These are phyloP conservation scores for Diaporthe citri DNA, from an alignment of 2,329 filamentous ascomycete genomes.

Conservation along the genomic window DNA sequence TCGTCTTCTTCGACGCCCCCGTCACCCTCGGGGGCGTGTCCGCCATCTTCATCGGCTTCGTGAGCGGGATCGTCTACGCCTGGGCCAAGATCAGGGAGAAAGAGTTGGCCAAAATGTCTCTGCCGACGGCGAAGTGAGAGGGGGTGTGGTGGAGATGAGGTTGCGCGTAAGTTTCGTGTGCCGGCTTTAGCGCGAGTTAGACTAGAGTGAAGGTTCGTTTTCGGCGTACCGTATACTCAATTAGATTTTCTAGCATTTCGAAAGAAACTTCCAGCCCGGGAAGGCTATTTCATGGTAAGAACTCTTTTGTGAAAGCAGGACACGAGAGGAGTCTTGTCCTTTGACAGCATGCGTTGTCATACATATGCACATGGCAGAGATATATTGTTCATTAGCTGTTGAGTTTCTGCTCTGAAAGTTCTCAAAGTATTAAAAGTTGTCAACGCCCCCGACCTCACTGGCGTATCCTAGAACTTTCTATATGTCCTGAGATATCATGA, in stretches of 20 bases:
- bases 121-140: slow-evolving; percentile 72
- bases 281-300: not conserved
- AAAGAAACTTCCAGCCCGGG: not conserved
- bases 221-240: not conserved
- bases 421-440: not conserved
- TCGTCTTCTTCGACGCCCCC: slow-evolving; percentile 94
- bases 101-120: slow-evolving; percentile 71
- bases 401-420: not conserved
- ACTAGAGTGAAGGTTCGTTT: not conserved
- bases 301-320: no score
- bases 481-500: no score
- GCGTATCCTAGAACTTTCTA: no score
- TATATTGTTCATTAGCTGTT: not conserved
- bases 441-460: no score
- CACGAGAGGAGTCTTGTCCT: not conserved
- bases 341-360: not conserved
- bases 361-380: not conserved
- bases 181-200: not conserved
- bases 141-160: slow-evolving; percentile 41
- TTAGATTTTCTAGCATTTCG: not conserved
- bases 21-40: slow-evolving; percentile 92
- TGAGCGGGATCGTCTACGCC: slow-evolving; percentile 92
- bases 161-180: not conserved
- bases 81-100: slow-evolving; percentile 87
- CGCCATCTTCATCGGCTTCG: slow-evolving; percentile 90